Conservation (phyloP, 225 moss, liverwort and hornwort species). For the Physcomitrellopsis africana region DNA sequence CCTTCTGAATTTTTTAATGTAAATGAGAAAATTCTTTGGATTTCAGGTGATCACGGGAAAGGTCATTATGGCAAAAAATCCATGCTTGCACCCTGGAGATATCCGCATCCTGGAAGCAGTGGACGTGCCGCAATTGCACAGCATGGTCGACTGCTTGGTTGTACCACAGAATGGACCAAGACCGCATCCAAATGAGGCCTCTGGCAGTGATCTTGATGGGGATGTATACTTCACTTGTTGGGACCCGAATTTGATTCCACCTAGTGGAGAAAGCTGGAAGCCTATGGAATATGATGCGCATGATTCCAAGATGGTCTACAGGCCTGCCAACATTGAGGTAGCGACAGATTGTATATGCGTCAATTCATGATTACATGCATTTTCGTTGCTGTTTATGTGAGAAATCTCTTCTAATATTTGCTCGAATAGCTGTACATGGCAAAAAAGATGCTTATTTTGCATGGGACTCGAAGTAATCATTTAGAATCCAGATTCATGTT, state of each 20-base stretch:
- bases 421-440: background rate
- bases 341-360: conserved; percentile 1
- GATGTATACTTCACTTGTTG: conserved; percentile 87
- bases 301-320: conserved; percentile 12
- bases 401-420: background rate
- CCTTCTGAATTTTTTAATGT: background rate
- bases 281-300: conserved; percentile 68
- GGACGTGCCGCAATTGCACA: conserved; percentile 65
- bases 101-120: conserved; percentile 81
- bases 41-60: conserved; percentile 71
- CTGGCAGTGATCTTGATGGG: conserved; percentile 94
- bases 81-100: conserved; percentile 95
- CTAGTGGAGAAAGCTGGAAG: conserved; percentile 61
- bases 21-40: conserved; percentile 4
- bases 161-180: conserved; percentile 81
- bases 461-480: background rate
- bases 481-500: background rate
- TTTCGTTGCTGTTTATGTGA: conserved; percentile 7
- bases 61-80: conserved; percentile 88
- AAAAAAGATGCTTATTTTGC: background rate
- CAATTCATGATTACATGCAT: background rate
- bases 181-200: conserved; percentile 92
- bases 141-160: conserved; percentile 83
- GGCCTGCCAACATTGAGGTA: conserved; percentile 60
- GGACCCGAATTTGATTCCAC: conserved; percentile 78